Evolutionary conservation across 2,329 filamentous ascomycete genomes (phyloP).

Genomic region (Trichoderma lentiforme): DNA sequence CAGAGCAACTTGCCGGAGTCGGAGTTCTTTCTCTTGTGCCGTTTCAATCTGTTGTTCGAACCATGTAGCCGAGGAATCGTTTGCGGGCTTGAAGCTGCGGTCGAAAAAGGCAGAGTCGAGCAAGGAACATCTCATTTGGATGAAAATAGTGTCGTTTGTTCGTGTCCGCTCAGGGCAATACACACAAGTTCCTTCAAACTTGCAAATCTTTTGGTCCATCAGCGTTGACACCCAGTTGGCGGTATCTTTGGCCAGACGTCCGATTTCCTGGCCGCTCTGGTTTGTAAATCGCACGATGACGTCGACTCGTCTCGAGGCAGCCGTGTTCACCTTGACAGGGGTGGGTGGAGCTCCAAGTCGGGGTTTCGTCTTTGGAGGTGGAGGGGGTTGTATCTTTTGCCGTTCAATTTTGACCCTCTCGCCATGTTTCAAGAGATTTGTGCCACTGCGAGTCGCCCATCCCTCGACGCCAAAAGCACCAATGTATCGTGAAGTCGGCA

Average conservation of each 20-base stretch:
- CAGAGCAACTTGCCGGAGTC: slow-evolving; percentile 80
- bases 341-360: slow-evolving; percentile 38
- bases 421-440: slow-evolving; percentile 70
- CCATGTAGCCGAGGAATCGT: slow-evolving; percentile 68
- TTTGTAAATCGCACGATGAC: slow-evolving; percentile 91
- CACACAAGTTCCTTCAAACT: slow-evolving; percentile 82
- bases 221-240: slow-evolving; percentile 90
- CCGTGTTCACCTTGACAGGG: slow-evolving; percentile 39
- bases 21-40: slow-evolving; percentile 75
- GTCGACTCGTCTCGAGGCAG: slow-evolving; percentile 68
- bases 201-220: slow-evolving; percentile 85
- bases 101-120: slow-evolving; percentile 70
- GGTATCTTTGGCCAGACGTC: slow-evolving; percentile 79
- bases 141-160: slow-evolving; percentile 90
- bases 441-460: slow-evolving; percentile 86
- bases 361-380: slow-evolving; percentile 42
- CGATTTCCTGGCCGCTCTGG: slow-evolving; percentile 73
- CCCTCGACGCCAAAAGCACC: slow-evolving; percentile 88
- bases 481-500: slow-evolving; percentile 63
- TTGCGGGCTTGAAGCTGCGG: slow-evolving; percentile 54
- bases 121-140: slow-evolving; percentile 79
- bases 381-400: slow-evolving; percentile 66
- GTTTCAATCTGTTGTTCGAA: slow-evolving; percentile 84
- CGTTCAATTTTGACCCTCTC: slow-evolving; percentile 85
- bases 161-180: slow-evolving; percentile 81